A percentile compares a stretch with the other conserved stretches of the same genome.
Conservation (phyloP, 2,329 filamentous ascomycete genomes). For the Pezicula rhizophila region DNA sequence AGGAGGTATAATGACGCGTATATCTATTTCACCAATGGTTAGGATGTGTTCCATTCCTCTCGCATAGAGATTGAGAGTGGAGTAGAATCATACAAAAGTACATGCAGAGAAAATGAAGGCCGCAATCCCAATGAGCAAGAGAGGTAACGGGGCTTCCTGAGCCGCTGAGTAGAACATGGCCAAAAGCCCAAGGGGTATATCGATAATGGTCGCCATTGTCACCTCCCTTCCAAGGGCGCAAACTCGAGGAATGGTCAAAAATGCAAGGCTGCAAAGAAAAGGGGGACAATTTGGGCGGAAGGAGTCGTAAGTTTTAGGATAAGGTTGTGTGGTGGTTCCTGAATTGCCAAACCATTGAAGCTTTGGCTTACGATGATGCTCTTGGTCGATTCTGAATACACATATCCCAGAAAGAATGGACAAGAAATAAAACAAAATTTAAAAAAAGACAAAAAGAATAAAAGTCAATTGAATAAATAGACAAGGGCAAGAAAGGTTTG, state of each 20-base stretch:
- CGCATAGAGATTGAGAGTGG: not conserved
- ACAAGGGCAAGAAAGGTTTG: not conserved
- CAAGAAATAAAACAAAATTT: not conserved
- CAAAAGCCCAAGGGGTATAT: constrained; percentile 1
- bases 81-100: constrained; percentile 10
- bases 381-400: not conserved
- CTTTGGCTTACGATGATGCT: too few relatives aligned
- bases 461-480: not conserved
- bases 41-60: not conserved
- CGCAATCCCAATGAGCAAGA: constrained; percentile 9
- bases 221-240: constrained; percentile 1
- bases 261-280: constrained; percentile 6
- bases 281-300: not conserved
- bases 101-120: constrained; percentile 9
- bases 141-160: constrained; percentile 10
- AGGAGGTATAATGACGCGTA: constrained; percentile 66
- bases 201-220: constrained; percentile 3
- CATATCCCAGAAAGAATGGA: not conserved
- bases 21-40: constrained; percentile 38
- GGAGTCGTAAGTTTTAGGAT: too few relatives aligned
- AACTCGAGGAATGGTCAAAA: not conserved
- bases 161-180: constrained; percentile 3
- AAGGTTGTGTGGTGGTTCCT: too few relatives aligned
- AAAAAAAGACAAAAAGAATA: not conserved
- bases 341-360: too few relatives aligned